A percentile compares a stretch with the other conserved stretches of the same genome.
Conservation (phyloP, 352 stramenopile genomes). For the Globisporangium paroecandrum region DNA sequence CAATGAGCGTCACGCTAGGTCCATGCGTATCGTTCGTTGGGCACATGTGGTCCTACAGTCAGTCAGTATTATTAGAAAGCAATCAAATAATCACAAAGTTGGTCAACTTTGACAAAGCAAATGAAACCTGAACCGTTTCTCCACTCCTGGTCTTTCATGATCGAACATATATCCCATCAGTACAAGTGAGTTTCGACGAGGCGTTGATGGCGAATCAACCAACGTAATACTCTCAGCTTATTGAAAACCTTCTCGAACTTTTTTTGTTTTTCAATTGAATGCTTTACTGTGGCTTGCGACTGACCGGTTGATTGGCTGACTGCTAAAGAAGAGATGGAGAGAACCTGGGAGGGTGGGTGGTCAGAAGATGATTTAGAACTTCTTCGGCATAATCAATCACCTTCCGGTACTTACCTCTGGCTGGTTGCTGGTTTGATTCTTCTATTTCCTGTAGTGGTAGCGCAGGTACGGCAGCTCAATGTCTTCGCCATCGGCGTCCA, state of each 20-base stretch:
- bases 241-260: too few relatives aligned
- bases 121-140: neutral
- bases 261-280: neutral
- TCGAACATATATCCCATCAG: neutral
- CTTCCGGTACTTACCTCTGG: neutral
- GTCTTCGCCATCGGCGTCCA: slow-evolving; percentile 94
- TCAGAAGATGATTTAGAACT: neutral
- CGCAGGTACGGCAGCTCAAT: slow-evolving; percentile 95
- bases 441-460: slow-evolving; percentile 72
- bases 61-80: neutral
- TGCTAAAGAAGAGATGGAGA: neutral
- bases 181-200: neutral
- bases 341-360: neutral
- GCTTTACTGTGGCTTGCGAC: neutral
- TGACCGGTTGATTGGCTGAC: neutral
- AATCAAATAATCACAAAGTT: neutral
- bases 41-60: neutral
- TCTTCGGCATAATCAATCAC: neutral
- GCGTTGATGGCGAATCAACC: neutral
- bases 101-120: neutral
- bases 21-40: neutral
- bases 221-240: neutral
- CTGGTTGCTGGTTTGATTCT: neutral
- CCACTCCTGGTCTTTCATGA: neutral
- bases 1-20: neutral